phyloP scores from a whole-genome alignment of 2,329 filamentous ascomycete species.

The Arachnomyces sp. region DNA sequence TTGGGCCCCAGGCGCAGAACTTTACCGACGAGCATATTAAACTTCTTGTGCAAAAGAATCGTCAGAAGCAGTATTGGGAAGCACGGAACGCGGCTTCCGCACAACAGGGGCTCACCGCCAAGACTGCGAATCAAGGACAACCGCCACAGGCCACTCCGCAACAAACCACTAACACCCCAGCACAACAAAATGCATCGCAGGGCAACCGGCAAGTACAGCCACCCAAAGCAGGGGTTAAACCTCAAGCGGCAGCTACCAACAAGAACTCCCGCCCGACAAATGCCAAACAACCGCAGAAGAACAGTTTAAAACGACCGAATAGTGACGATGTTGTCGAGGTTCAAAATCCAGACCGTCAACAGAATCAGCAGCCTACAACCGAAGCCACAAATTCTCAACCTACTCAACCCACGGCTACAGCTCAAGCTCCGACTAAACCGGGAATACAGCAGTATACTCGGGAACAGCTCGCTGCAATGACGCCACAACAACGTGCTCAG shows the following conservation, averaged over 20 bases:
- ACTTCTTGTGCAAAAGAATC: conserved; percentile 25
- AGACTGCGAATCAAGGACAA: conserved; percentile 19
- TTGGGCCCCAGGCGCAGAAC: conserved; percentile 26
- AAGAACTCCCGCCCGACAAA: conserved; percentile 22
- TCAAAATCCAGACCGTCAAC: conserved; percentile 29
- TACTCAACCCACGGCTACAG: conserved; percentile 14
- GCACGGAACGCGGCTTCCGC: conserved; percentile 23
- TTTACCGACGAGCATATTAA: conserved; percentile 38
- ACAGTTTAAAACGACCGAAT: conserved; percentile 37
- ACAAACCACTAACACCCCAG: conserved; percentile 12
- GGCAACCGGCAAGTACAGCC: conserved; percentile 22
- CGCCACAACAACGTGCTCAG: conserved; percentile 34
- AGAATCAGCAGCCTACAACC: conserved; percentile 16
- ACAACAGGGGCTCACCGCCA: conserved; percentile 15
- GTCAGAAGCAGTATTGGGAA: conserved; percentile 28
- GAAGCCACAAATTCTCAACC: conserved; percentile 16
- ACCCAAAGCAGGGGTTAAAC: conserved; percentile 13
- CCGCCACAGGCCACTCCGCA: conserved; percentile 20
- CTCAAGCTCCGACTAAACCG: conserved; percentile 16
- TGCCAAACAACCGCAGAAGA: conserved; percentile 31
- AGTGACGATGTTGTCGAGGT: conserved; percentile 41
- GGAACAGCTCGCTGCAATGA: conserved; percentile 33
- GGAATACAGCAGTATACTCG: conserved; percentile 19
- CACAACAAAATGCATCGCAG: conserved; percentile 17
- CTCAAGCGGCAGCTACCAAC: conserved; percentile 19